Percentiles rank a stretch among this genome's conserved stretches.
Conservation (phyloP, 352 stramenopile genomes). For the Globisporangium parvum region DNA sequence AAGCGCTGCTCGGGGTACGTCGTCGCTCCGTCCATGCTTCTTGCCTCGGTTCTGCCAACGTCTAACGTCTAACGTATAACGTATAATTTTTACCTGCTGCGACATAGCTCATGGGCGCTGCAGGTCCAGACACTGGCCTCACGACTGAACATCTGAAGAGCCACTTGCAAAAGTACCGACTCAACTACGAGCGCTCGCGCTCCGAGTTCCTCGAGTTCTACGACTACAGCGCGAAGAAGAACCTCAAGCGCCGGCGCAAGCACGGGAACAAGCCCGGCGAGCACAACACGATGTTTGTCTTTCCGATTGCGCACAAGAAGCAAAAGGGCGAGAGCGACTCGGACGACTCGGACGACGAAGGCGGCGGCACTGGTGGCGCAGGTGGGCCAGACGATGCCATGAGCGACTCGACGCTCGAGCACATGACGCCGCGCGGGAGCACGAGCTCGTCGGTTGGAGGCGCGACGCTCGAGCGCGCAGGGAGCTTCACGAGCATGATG, state of each 20-base stretch:
- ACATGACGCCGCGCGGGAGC: constrained; percentile 13
- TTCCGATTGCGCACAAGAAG: constrained; percentile 61
- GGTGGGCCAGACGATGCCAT: constrained; percentile 7
- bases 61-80: not conserved
- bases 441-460: not conserved
- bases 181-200: constrained; percentile 83
- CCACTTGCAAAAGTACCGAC: constrained; percentile 85
- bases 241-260: constrained; percentile 44
- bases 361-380: not conserved
- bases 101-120: constrained; percentile 57
- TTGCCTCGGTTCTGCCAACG: constrained; percentile 1
- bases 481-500: constrained; percentile 16
- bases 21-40: not conserved
- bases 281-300: constrained; percentile 73
- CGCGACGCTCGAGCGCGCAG: constrained; percentile 5
- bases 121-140: constrained; percentile 47
- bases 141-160: constrained; percentile 87
- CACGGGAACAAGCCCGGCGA: constrained; percentile 34
- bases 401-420: constrained; percentile 15
- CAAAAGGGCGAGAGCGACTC: constrained; percentile 37
- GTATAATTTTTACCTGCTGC: constrained; percentile 17
- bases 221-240: constrained; percentile 65
- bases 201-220: constrained; percentile 85
- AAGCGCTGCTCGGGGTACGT: constrained; percentile 65
- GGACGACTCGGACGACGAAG: constrained; percentile 16